Conservation (phyloP, 768 basidiomycete genomes). For the Lactifluus rugatus region DNA sequence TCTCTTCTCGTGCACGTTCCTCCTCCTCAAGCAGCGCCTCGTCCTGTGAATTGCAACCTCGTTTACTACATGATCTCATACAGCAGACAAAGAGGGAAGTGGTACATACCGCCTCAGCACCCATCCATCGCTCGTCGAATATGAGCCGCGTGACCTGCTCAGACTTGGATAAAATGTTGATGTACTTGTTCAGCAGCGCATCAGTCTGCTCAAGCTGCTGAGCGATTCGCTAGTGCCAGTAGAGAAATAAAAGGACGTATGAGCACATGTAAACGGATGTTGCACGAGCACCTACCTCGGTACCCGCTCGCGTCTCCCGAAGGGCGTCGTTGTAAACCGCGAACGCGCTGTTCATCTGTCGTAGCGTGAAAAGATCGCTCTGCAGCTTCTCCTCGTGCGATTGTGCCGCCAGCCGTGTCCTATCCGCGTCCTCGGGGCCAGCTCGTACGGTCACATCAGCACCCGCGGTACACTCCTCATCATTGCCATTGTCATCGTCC, state of each 20-base stretch:
- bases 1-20: constrained; percentile 30
- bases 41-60: constrained; percentile 36
- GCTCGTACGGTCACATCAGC: constrained; percentile 24
- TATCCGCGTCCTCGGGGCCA: constrained; percentile 20
- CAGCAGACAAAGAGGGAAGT: background rate
- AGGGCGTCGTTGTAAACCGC: constrained; percentile 60
- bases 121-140: constrained; percentile 69
- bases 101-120: constrained; percentile 52
- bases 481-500: constrained; percentile 16
- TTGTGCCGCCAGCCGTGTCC: constrained; percentile 25
- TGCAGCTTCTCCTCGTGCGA: constrained; percentile 64
- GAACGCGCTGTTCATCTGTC: constrained; percentile 63
- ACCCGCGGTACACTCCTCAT: constrained; percentile 11
- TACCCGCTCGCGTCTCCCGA: constrained; percentile 52
- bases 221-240: constrained; percentile 40
- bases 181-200: constrained; percentile 65
- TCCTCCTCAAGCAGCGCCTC: constrained; percentile 44
- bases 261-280: background rate
- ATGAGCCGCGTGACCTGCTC: constrained; percentile 59
- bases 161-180: constrained; percentile 56
- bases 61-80: background rate
- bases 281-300: constrained; percentile 41
- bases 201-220: constrained; percentile 63
- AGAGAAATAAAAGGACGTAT: background rate
- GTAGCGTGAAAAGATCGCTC: constrained; percentile 61